Conservation (phyloP, 2,329 filamentous ascomycete species). For the Xylaria arbuscula region DNA sequence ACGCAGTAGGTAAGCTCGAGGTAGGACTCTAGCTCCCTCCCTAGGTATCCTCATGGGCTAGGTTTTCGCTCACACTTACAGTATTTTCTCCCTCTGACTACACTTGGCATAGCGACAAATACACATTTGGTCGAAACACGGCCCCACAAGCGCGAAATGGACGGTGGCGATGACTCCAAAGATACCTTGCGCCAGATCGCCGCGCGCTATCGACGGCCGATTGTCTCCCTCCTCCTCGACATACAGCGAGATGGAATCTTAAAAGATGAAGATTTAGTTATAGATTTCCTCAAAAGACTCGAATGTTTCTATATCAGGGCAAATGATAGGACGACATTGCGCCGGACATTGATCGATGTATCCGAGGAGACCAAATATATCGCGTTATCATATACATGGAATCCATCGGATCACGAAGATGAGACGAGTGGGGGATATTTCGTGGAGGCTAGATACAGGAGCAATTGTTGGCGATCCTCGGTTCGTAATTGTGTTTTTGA, state of each 20-base stretch:
- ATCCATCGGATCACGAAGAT: background rate
- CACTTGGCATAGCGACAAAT: no score
- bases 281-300: background rate
- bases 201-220: background rate
- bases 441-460: background rate
- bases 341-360: background rate
- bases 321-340: background rate
- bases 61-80: no score
- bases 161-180: background rate
- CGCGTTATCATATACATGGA: slow-evolving; percentile 15
- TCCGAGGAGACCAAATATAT: background rate
- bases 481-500: slow-evolving; percentile 11
- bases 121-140: background rate
- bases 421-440: background rate
- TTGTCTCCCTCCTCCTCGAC: background rate
- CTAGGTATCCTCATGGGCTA: no score
- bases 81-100: no score
- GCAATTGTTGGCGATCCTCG: background rate
- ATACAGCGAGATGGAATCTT: background rate
- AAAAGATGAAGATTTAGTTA: background rate
- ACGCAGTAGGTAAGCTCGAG: no score
- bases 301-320: background rate
- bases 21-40: no score
- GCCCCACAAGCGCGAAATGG: background rate
- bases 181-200: background rate